Conservation (phyloP, 176 grass and related monocot genomes). For the Otatea glauca region DNA sequence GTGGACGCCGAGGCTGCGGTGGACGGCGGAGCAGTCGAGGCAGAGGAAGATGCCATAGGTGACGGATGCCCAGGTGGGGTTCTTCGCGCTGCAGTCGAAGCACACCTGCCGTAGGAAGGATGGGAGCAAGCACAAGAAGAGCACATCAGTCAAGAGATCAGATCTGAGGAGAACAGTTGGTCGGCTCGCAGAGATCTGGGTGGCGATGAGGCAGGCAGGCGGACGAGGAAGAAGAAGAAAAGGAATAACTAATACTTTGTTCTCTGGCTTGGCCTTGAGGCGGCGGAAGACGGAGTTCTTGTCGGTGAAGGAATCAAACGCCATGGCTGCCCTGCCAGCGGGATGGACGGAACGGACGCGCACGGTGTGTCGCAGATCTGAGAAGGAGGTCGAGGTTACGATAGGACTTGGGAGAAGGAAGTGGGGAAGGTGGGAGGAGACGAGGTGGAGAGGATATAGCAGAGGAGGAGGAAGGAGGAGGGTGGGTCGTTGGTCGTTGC, state of each 20-base stretch:
- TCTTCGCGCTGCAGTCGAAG: conserved; percentile 90
- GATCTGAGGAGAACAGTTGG: conserved; percentile 1
- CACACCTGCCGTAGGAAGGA: conserved; percentile 54
- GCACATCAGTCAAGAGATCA: neutral
- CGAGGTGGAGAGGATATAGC: too few species aligned
- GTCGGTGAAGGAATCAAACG: conserved; percentile 64
- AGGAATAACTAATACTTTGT: conserved; percentile 51
- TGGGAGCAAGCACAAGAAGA: neutral
- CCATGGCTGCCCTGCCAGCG: conserved; percentile 44
- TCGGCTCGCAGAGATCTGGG: conserved; percentile 25
- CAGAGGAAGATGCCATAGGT: conserved; percentile 93
- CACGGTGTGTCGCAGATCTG: neutral
- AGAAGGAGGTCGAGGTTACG: too few species aligned
- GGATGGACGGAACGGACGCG: neutral
- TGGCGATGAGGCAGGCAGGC: neutral
- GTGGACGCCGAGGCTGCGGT: conserved; percentile 84
- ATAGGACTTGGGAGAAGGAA: too few species aligned
- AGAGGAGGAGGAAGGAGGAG: too few species aligned
- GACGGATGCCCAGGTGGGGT: conserved; percentile 88
- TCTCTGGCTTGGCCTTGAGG: conserved; percentile 77
- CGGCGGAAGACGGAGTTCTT: conserved; percentile 78
- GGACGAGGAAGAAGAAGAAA: neutral
- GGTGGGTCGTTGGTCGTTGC: too few species aligned
- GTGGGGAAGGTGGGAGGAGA: too few species aligned
- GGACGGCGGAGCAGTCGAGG: conserved; percentile 87